These are phyloP conservation scores for Aspergillus arachidicola DNA, from an alignment of 2,329 filamentous ascomycete species.

Conservation along the genomic window DNA sequence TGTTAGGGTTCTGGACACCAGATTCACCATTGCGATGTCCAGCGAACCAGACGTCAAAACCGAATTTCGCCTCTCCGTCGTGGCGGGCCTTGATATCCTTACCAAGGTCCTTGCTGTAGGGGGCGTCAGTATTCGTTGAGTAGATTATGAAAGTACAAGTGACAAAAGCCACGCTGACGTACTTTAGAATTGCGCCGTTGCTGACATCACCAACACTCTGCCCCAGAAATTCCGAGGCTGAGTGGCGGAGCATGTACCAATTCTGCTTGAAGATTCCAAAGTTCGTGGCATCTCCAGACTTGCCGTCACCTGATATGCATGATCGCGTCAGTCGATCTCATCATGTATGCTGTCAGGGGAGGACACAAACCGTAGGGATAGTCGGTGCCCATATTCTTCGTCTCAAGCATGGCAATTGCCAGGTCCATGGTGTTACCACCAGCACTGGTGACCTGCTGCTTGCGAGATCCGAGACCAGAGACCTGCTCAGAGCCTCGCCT, in stretches of 20 bases:
- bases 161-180: neutral
- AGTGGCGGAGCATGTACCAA: slow-evolving; percentile 32
- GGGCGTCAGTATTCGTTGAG: neutral
- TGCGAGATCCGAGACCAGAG: slow-evolving; percentile 22
- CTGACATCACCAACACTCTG: slow-evolving; percentile 22
- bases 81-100: slow-evolving; percentile 14
- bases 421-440: slow-evolving; percentile 28
- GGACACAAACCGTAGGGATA: slow-evolving; percentile 23
- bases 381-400: slow-evolving; percentile 25
- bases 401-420: slow-evolving; percentile 31
- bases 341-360: neutral
- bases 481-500: slow-evolving; percentile 25
- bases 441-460: slow-evolving; percentile 22
- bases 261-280: slow-evolving; percentile 27
- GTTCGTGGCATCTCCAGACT: slow-evolving; percentile 31
- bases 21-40: slow-evolving; percentile 28
- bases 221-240: slow-evolving; percentile 26
- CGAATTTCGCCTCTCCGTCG: slow-evolving; percentile 23
- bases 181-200: slow-evolving; percentile 16
- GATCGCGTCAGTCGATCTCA: neutral
- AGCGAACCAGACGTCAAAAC: slow-evolving; percentile 26
- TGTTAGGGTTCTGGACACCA: slow-evolving; percentile 23
- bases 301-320: slow-evolving; percentile 28
- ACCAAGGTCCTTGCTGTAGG: neutral
- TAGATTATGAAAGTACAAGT: too few relatives aligned